Percentiles rank a stretch among this genome's conserved stretches.
Conservation (phyloP, 164 flowering plant species). For the Saururus chinensis region DNA sequence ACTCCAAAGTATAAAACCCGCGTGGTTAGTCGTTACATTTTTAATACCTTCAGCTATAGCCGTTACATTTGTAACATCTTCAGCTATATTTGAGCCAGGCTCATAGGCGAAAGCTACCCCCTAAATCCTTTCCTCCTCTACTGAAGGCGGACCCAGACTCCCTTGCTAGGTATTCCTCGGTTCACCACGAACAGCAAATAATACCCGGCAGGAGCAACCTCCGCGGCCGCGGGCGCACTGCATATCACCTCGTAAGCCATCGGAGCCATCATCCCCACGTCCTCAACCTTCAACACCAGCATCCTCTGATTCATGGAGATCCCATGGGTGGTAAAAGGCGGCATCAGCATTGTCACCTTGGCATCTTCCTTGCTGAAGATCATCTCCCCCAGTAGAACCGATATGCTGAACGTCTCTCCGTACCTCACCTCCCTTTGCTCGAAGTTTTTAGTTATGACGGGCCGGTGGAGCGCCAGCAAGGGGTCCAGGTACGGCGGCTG, state of each 20-base stretch:
- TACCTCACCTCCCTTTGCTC: constrained; percentile 15
- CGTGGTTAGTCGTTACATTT: too few relatives aligned
- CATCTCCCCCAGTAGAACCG: constrained; percentile 3
- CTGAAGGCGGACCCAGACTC: constrained; percentile 31
- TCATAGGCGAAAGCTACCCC: too few relatives aligned
- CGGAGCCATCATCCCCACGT: not conserved
- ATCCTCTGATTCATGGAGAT: constrained; percentile 63
- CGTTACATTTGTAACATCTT: too few relatives aligned
- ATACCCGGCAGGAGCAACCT: constrained; percentile 48
- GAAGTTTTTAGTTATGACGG: constrained; percentile 6
- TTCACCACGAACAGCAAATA: constrained; percentile 46
- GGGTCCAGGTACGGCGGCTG: constrained; percentile 67
- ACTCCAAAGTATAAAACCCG: too few relatives aligned
- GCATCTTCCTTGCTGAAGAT: constrained; percentile 6
- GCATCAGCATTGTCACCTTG: constrained; percentile 46
- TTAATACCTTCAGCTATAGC: too few relatives aligned
- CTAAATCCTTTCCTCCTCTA: constrained; percentile 1
- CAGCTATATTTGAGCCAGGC: too few relatives aligned
- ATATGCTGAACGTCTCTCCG: constrained; percentile 16
- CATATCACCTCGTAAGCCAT: constrained; percentile 9
- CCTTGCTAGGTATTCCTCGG: constrained; percentile 39
- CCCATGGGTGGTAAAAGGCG: constrained; percentile 81
- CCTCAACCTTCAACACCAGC: constrained; percentile 17
- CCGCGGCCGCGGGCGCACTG: constrained; percentile 16
- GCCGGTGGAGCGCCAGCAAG: constrained; percentile 11